These are phyloP conservation scores for Boletus tomentosulus DNA, from an alignment of 768 basidiomycete genomes.

Conservation along the genomic window DNA sequence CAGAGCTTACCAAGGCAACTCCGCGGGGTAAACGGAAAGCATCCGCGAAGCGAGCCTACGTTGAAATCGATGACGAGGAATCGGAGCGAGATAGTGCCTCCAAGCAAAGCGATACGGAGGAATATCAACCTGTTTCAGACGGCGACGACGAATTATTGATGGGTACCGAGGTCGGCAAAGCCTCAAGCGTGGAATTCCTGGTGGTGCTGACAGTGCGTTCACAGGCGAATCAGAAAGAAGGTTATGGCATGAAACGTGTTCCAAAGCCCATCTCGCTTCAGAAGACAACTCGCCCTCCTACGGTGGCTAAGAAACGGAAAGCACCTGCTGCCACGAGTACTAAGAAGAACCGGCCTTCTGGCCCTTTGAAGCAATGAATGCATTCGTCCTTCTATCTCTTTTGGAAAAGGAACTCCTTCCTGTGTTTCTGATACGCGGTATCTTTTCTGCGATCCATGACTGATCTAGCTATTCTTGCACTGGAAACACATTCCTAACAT, in stretches of 20 bases:
- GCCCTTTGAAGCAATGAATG: conserved; percentile 8
- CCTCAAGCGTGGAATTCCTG: conserved; percentile 1
- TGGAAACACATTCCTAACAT: conserved; percentile 8
- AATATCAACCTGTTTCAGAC: conserved; percentile 27
- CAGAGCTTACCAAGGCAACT: not conserved
- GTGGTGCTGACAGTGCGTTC: conserved; percentile 1
- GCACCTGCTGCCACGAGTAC: not conserved
- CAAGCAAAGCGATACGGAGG: conserved; percentile 10
- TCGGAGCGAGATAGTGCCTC: conserved; percentile 9
- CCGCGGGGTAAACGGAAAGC: conserved; percentile 20
- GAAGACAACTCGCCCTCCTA: conserved; percentile 5
- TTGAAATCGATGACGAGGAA: conserved; percentile 32
- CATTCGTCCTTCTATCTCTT: not conserved
- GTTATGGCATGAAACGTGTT: conserved; percentile 30
- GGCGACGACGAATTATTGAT: conserved; percentile 63
- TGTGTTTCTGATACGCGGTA: not conserved
- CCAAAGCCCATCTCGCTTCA: conserved; percentile 1
- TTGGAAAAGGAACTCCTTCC: not conserved
- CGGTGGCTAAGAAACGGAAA: conserved; percentile 22
- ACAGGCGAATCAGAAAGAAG: conserved; percentile 41
- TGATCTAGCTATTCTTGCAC: not conserved
- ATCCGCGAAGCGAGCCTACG: conserved; percentile 22
- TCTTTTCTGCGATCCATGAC: conserved; percentile 13
- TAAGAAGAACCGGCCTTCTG: conserved; percentile 13
- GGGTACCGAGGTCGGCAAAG: conserved; percentile 46